phyloP scores from a whole-genome alignment of 192 early-diverging fungal species.

The Rhizophagus clarus region DNA sequence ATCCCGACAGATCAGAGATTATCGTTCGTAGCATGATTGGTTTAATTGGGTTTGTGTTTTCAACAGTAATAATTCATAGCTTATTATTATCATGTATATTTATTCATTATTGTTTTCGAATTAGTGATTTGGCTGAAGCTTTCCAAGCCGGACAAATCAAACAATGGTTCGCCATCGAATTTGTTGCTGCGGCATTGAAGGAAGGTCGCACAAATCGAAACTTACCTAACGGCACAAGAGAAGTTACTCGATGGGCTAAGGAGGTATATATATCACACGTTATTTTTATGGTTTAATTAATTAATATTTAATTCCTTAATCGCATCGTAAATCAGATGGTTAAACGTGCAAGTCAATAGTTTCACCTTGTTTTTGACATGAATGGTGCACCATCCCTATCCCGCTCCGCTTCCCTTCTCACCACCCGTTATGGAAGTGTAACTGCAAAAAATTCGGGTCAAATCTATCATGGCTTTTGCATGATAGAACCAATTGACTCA shows the following conservation, averaged over 20 bases:
- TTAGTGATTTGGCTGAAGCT: slow-evolving; percentile 89
- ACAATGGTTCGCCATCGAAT: slow-evolving; percentile 65
- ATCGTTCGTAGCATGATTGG: slow-evolving; percentile 81
- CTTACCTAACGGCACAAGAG: slow-evolving; percentile 53
- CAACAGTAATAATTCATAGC: not conserved
- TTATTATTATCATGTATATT: not conserved
- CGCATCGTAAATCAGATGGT: not conserved
- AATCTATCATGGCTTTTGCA: slow-evolving; percentile 2
- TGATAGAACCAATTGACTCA: not conserved
- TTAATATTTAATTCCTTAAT: not conserved
- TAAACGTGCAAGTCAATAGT: slow-evolving; percentile 9
- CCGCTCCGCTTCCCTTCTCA: not conserved
- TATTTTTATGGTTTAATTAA: not conserved
- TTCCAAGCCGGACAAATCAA: slow-evolving; percentile 79
- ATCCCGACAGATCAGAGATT: slow-evolving; percentile 64
- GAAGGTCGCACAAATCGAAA: slow-evolving; percentile 69
- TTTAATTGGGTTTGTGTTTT: slow-evolving; percentile 67
- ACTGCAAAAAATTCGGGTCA: slow-evolving; percentile 15
- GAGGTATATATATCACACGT: slow-evolving; percentile 44
- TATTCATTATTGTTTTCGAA: not conserved
- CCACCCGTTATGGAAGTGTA: not conserved
- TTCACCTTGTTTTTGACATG: not conserved
- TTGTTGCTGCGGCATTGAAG: slow-evolving; percentile 76
- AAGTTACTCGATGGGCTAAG: slow-evolving; percentile 71
- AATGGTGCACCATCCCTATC: not conserved